A percentile compares a stretch with the other conserved stretches of the same genome.
phyloP scores from a whole-genome alignment of 192 early-diverging fungal species.

The Entomortierella parvispora region DNA sequence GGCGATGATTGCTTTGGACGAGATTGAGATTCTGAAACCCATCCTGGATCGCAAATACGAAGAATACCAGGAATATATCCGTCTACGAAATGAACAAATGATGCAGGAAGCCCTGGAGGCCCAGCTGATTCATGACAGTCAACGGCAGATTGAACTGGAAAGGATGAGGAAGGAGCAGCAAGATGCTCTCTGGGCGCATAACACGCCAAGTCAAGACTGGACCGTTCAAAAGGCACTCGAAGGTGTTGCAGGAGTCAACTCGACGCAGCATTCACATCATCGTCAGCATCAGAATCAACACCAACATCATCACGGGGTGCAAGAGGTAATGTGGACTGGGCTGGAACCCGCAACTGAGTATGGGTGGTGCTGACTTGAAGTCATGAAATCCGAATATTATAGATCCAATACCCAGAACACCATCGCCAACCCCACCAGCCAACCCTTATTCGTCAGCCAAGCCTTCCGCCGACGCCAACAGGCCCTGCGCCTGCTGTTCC shows the following conservation, averaged over 20 bases:
- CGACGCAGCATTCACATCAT: slow-evolving; percentile 15
- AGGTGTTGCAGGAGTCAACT: slow-evolving; percentile 44
- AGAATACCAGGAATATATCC: slow-evolving; percentile 52
- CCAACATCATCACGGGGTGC: not conserved
- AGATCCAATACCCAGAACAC: slow-evolving; percentile 47
- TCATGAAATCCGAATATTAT: not conserved
- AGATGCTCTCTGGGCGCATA: slow-evolving; percentile 14
- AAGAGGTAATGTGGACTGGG: not conserved
- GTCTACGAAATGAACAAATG: slow-evolving; percentile 45
- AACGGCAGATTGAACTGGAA: not conserved
- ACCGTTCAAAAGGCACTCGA: slow-evolving; percentile 43
- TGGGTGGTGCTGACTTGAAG: not conserved
- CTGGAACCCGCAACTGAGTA: not conserved
- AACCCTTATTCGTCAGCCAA: not conserved
- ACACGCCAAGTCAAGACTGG: slow-evolving; percentile 12
- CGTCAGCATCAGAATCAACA: slow-evolving; percentile 9
- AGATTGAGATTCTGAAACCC: slow-evolving; percentile 67
- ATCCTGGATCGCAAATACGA: slow-evolving; percentile 62
- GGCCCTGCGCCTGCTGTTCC: slow-evolving; percentile 30
- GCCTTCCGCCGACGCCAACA: slow-evolving; percentile 11
- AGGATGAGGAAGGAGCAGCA: slow-evolving; percentile 6
- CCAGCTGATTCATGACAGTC: slow-evolving; percentile 4
- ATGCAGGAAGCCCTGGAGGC: slow-evolving; percentile 19
- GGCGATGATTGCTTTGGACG: slow-evolving; percentile 45
- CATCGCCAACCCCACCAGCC: slow-evolving; percentile 9